Conservation (phyloP, 106 monocot species). For the Posidonia australis region DNA sequence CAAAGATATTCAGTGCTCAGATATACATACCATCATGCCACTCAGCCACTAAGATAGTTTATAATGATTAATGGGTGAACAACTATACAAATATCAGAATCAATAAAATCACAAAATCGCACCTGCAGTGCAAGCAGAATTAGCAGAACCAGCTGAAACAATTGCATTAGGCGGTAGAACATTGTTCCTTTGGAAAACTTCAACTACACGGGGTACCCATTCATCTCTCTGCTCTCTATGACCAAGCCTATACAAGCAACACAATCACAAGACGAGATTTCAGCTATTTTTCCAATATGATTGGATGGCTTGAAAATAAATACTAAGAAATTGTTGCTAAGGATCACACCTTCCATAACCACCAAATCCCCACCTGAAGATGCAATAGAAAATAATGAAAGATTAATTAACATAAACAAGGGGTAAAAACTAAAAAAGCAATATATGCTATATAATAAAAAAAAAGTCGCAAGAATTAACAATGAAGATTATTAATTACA, state of each 20-base stretch:
- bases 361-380: slow-evolving; percentile 90
- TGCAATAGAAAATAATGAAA: neutral
- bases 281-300: neutral
- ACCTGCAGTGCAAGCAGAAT: slow-evolving; percentile 96
- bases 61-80: no score
- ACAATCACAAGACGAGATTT: neutral
- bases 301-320: no score
- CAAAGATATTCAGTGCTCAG: no score
- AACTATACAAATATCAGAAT: no score
- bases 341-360: slow-evolving; percentile 84
- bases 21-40: no score
- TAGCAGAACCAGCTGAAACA: slow-evolving; percentile 72
- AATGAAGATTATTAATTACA: no score
- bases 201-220: slow-evolving; percentile 84
- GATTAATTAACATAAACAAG: neutral
- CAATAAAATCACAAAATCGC: no score
- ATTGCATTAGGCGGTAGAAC: slow-evolving; percentile 76
- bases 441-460: no score
- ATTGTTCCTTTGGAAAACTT: slow-evolving; percentile 86
- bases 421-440: neutral
- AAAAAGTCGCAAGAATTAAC: no score
- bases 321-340: neutral
- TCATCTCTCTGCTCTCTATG: slow-evolving; percentile 98
- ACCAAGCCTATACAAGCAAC: slow-evolving; percentile 45
- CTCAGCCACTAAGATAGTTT: no score